Evolutionary conservation across 106 monocot species (phyloP), one percentile per base, ranked within the genome.

Genomic region (Amphibolis antarctica): DNA sequence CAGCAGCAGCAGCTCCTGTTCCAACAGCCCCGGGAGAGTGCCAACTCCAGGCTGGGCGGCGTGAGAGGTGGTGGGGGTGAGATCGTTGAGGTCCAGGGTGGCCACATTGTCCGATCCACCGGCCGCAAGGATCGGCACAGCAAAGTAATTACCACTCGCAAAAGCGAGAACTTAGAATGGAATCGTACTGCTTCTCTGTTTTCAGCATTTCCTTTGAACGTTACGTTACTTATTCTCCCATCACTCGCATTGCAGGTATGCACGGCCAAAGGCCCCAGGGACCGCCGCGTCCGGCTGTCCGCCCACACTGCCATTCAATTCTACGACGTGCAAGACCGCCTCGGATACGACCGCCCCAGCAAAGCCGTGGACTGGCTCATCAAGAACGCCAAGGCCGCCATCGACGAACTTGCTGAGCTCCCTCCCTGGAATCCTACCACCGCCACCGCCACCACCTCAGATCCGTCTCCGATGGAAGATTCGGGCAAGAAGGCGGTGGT

Each of bases 341-440:
- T 92, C 1, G 88, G 92, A 54, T 92, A 92, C 60, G 92, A 92
- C 74, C 80, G 92, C 4, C 92, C 92, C 43, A 88, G 88, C 82
- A 92, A 92, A 60, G 92, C 92, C 53, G 92, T 88, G 36, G 92
- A 92, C 46, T 92, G 92, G 92, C 82, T 92, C 59, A 92, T 92
- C 46, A 82, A 81, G 74, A 82, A 92, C 42, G 84, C 92, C 20
- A 88, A 85, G 68, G 50, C 81, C 49, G 84, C 92, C 58, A 92
- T 92, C 55, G 92, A 85, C 68, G 80, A 85, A 68, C 78, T 92
- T 65, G 92, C 80, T 0, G 75, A 78, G 72, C 83, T 83, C 27
- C 87, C 87, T 6, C 74, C 87, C 9, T 83, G 87, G 80, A 65
- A 62, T 52, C 77, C 88, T 36, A 74, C 77, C 9, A 63, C 76